Base-by-base conservation (phyloP, 805 yeast genomes). In the Myxozyma kluyveri region DNA sequence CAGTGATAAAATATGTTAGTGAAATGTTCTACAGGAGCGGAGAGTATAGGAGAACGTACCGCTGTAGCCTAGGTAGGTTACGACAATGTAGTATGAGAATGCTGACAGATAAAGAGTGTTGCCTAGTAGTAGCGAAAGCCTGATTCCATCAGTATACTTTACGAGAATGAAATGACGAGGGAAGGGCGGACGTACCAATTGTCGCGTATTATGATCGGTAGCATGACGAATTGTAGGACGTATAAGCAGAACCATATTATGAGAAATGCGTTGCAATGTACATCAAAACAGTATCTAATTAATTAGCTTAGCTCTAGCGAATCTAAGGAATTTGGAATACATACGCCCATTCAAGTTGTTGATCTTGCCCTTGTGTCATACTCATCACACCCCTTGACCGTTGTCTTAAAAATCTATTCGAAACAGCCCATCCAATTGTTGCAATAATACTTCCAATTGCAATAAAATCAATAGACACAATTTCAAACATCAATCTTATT, bases 11-110 rank as follows among this genome's bases (percentile, higher is more conserved):
- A 41, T 14, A 43, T 19, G 6, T 27, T 14, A 7, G 4, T 9
- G 12, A 12, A 17, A 26, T 12, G 4, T 27, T 4, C 6, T 18
- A 14, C 22, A 42, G 3, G 9, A 32, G n/a, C n/a, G n/a, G n/a
- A n/a, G n/a, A n/a, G n/a, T n/a, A 26, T 24, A 29, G 21, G n/a
- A 21, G 14, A 12, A 40, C 63, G 9, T 51, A 54, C 87, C 74
- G 73, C 87, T 78, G 71, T 86, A 90, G n/a, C 97, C 97, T 63
- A 88, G 81, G 66, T 89, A 89, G 1, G 96, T 84, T 47, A 89
- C 78, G 48, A 86, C 75, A 61, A 82, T 81, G 69, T 90, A 90
- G 65, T 86, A 86, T 18, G 83, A 78, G 44, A 86, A 69, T 26
- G 96, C 84, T 4, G 78, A 79, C 61, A 86, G 77, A 62, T 90